Conservation (phyloP, 2,329 filamentous ascomycete species). For the Phoma sp. region DNA sequence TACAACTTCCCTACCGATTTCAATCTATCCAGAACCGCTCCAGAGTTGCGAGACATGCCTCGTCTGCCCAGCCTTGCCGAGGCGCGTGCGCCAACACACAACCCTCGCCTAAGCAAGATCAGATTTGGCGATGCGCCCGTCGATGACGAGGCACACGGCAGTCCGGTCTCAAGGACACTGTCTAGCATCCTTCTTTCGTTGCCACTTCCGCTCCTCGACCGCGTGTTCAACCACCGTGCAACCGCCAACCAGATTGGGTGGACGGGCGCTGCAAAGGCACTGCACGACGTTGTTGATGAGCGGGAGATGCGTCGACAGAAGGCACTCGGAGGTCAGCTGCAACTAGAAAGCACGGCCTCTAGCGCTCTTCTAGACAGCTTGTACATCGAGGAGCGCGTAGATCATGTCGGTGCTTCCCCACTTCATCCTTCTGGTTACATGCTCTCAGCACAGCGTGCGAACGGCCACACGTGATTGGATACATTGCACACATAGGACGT, state of each 20-base stretch:
- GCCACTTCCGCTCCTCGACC: slow-evolving; percentile 71
- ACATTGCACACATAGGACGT: slow-evolving; percentile 7
- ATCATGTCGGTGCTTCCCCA: slow-evolving; percentile 46
- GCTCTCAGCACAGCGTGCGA: slow-evolving; percentile 29
- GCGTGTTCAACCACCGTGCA: slow-evolving; percentile 66
- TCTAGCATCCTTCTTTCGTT: slow-evolving; percentile 74
- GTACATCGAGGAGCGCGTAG: slow-evolving; percentile 40
- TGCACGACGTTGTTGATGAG: slow-evolving; percentile 53
- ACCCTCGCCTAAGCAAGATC: slow-evolving; percentile 67
- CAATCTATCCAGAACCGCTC: slow-evolving; percentile 60
- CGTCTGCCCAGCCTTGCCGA: slow-evolving; percentile 52
- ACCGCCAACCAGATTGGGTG: slow-evolving; percentile 56
- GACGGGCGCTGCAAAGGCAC: slow-evolving; percentile 48
- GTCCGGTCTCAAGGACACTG: slow-evolving; percentile 57
- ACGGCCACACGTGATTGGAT: slow-evolving; percentile 5
- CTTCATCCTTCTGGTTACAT: slow-evolving; percentile 48
- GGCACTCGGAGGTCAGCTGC: slow-evolving; percentile 32
- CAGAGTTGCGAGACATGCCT: slow-evolving; percentile 56
- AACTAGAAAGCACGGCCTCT: slow-evolving; percentile 27
- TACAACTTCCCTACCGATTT: slow-evolving; percentile 67
- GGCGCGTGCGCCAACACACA: slow-evolving; percentile 47
- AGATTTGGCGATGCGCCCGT: slow-evolving; percentile 72
- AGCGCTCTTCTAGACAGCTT: slow-evolving; percentile 37
- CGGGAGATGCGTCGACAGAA: slow-evolving; percentile 51
- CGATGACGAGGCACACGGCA: slow-evolving; percentile 50